A percentile compares a stretch with the other conserved stretches of the same genome.
phyloP scores from a whole-genome alignment of 257 asterid genomes.

The Ballota nigra region DNA sequence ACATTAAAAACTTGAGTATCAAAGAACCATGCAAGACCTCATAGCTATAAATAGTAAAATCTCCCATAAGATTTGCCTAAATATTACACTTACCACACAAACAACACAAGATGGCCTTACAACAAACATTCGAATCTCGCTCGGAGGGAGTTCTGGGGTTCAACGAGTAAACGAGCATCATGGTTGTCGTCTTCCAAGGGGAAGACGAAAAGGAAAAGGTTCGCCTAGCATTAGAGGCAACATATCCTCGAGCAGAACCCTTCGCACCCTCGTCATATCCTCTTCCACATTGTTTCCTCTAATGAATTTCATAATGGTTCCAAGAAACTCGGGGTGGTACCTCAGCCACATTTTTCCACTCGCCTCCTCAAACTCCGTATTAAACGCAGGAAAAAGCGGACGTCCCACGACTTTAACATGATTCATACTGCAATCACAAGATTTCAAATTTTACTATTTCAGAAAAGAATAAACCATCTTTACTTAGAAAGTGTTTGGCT shows the following conservation, averaged over 20 bases:
- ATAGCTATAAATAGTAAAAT: neutral
- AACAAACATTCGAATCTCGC: neutral
- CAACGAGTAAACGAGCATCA: neutral
- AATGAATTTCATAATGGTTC: neutral
- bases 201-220: neutral
- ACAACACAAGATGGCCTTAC: neutral
- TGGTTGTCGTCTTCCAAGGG: neutral
- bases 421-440: neutral
- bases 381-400: neutral
- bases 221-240: conserved; percentile 31
- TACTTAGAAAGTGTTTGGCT: too few species aligned
- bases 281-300: neutral
- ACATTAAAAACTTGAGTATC: neutral
- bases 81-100: neutral
- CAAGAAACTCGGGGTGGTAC: neutral
- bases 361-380: neutral
- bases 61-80: neutral
- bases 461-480: neutral
- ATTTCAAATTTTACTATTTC: neutral
- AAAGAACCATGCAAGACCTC: neutral
- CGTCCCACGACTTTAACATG: neutral
- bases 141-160: neutral
- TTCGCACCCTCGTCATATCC: conserved; percentile 10
- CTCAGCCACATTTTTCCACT: neutral
- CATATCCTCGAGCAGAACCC: conserved; percentile 35